Percentiles rank a stretch among this genome's conserved stretches.
Evolutionary conservation across 1,284 basidiomycete genomes (phyloP).

Genomic region (Melanopsichium pennsylvanicum): DNA sequence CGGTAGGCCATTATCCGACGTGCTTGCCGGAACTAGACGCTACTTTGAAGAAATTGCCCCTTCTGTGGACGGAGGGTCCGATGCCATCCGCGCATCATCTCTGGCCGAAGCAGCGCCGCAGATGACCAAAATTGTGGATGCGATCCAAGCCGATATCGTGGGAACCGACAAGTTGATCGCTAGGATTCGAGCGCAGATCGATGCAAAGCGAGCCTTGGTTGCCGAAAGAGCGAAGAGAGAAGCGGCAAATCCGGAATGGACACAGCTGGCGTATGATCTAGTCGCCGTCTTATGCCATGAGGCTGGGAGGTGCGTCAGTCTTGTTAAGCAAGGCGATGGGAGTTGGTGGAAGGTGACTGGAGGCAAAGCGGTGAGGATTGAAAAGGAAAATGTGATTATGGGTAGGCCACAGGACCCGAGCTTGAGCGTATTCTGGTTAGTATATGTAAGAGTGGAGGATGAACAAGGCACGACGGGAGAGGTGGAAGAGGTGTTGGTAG

Average conservation of each 20-base stretch:
- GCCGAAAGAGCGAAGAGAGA: slow-evolving; percentile 21
- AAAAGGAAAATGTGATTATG: slow-evolving; percentile 26
- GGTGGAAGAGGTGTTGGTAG: slow-evolving; percentile 7
- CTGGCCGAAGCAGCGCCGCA: slow-evolving; percentile 28
- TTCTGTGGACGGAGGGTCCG: not conserved
- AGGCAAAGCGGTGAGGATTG: slow-evolving; percentile 9
- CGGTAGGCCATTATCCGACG: slow-evolving; percentile 8
- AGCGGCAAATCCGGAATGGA: slow-evolving; percentile 37
- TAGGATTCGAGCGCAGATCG: slow-evolving; percentile 14
- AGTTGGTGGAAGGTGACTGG: slow-evolving; percentile 31
- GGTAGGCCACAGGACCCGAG: slow-evolving; percentile 20
- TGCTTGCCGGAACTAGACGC: slow-evolving; percentile 22
- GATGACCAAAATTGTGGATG: slow-evolving; percentile 20
- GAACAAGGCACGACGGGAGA: not conserved
- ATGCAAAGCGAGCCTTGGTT: slow-evolving; percentile 23
- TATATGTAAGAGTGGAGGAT: slow-evolving; percentile 21
- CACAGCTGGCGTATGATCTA: slow-evolving; percentile 34
- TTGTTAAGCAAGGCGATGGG: slow-evolving; percentile 28
- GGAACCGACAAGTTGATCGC: slow-evolving; percentile 27
- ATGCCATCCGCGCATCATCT: slow-evolving; percentile 21
- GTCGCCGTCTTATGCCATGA: slow-evolving; percentile 35
- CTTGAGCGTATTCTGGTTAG: slow-evolving; percentile 31
- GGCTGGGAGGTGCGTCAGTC: slow-evolving; percentile 6
- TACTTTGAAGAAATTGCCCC: slow-evolving; percentile 36
- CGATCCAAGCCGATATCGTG: slow-evolving; percentile 20